Evolutionary conservation across 495 filamentous ascomycete genomes (phyloP).

Genomic region (Achaetomiella virescens): DNA sequence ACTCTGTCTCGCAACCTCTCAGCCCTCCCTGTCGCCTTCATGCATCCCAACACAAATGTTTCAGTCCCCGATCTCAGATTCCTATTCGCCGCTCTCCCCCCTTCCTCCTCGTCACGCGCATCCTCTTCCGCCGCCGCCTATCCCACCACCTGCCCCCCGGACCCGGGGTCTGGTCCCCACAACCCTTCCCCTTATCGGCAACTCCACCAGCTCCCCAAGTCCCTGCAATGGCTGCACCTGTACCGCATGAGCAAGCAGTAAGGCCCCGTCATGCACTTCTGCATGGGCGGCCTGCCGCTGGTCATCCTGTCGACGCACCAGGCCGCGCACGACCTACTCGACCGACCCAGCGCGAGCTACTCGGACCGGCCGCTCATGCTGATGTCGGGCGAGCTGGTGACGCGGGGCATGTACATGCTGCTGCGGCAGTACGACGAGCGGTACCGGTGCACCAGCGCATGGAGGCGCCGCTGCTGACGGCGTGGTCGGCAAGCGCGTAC

Average conservation of each 20-base stretch:
- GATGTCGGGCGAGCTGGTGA: constrained; percentile 34
- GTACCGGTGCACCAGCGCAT: constrained; percentile 17
- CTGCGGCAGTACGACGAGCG: constrained; percentile 21
- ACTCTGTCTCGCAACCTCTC: no score
- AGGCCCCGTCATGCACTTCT: constrained; percentile 36
- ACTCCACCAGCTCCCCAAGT: constrained; percentile 47
- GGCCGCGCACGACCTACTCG: constrained; percentile 31
- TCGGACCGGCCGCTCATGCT: constrained; percentile 20
- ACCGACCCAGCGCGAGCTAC: constrained; percentile 19
- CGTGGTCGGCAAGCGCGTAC: constrained; percentile 36
- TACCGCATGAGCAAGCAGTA: constrained; percentile 38
- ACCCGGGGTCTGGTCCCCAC: no score
- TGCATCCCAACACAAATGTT: no score
- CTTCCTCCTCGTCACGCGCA: no score
- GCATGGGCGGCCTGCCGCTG: constrained; percentile 22
- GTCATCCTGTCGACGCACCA: constrained; percentile 27
- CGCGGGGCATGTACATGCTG: constrained; percentile 21
- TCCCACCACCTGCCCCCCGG: constrained; percentile 45
- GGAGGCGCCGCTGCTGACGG: constrained; percentile 17
- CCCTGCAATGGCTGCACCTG: constrained; percentile 48
- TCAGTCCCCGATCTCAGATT: no score
- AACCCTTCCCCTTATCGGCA: constrained; percentile 52
- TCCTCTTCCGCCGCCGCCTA: background rate
- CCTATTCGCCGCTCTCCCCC: no score
- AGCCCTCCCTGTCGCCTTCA: no score